Evolutionary conservation across 805 yeast genomes (phyloP).

Genomic region (Zygosaccharomyces gambellarensis): DNA sequence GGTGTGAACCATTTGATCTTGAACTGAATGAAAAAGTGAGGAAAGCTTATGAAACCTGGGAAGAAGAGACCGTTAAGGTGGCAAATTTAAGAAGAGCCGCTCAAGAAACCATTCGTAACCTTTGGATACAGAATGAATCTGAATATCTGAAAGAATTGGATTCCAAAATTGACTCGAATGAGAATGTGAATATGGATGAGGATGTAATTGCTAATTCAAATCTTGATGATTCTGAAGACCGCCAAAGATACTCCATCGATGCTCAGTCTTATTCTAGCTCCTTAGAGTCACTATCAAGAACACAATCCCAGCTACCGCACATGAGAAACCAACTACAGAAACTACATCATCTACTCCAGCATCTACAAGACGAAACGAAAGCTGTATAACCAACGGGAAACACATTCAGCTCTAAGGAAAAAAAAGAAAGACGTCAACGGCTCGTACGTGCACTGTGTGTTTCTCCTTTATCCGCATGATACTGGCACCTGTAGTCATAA

Average conservation of each 20-base stretch:
- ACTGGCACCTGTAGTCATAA: too few relatives aligned
- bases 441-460: background rate
- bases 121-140: slow-evolving; percentile 17
- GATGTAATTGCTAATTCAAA: background rate
- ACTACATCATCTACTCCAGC: slow-evolving; percentile 1
- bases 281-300: background rate
- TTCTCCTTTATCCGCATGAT: too few relatives aligned
- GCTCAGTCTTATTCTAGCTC: background rate
- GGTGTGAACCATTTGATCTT: slow-evolving; percentile 65
- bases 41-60: slow-evolving; percentile 53
- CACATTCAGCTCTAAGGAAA: background rate
- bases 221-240: background rate
- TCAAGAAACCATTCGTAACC: slow-evolving; percentile 42
- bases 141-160: background rate
- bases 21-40: slow-evolving; percentile 58
- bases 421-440: background rate
- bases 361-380: background rate
- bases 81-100: slow-evolving; percentile 50
- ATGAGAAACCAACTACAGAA: slow-evolving; percentile 3
- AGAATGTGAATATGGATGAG: background rate
- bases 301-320: background rate
- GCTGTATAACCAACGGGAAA: background rate
- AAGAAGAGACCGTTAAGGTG: slow-evolving; percentile 53
- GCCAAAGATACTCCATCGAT: background rate
- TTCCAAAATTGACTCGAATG: background rate